These are phyloP conservation scores for Umbilicus rupestris DNA, from an alignment of 164 flowering plant genomes.

Conservation along the genomic window DNA sequence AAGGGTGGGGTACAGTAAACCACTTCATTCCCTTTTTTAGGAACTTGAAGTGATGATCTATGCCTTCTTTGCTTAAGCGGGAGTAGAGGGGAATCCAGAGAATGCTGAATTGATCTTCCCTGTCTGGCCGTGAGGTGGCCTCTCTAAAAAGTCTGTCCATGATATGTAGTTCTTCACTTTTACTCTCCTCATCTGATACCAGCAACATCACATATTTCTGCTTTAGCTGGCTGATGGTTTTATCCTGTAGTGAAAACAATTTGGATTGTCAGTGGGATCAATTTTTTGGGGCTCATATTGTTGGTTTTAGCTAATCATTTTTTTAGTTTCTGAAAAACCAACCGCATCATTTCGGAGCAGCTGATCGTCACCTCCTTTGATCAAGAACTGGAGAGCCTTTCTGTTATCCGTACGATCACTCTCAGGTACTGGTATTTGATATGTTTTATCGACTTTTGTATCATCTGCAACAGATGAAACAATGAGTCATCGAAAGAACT, in stretches of 20 bases:
- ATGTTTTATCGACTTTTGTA: neutral
- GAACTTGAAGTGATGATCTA: neutral
- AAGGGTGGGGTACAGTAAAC: neutral
- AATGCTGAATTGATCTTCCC: neutral
- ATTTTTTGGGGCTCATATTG: neutral
- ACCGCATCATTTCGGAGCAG: neutral
- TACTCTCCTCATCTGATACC: neutral
- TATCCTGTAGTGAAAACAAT: neutral
- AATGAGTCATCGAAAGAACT: neutral
- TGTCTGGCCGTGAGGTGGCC: neutral
- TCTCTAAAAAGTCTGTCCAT: neutral
- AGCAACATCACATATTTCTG: neutral
- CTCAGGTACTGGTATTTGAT: neutral
- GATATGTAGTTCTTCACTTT: neutral
- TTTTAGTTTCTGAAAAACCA: neutral
- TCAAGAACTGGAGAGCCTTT: neutral
- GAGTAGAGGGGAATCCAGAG: conserved; percentile 4
- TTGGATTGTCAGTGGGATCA: no score
- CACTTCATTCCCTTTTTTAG: neutral
- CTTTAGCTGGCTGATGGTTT: neutral
- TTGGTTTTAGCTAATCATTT: neutral
- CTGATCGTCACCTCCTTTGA: neutral
- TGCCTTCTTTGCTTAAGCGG: neutral
- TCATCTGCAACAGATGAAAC: neutral
- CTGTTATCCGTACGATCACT: neutral